Percentiles rank a stretch among this genome's conserved stretches.
These are phyloP conservation scores for Psilocybe cyanescens DNA, from an alignment of 768 basidiomycete species.

Conservation along the genomic window DNA sequence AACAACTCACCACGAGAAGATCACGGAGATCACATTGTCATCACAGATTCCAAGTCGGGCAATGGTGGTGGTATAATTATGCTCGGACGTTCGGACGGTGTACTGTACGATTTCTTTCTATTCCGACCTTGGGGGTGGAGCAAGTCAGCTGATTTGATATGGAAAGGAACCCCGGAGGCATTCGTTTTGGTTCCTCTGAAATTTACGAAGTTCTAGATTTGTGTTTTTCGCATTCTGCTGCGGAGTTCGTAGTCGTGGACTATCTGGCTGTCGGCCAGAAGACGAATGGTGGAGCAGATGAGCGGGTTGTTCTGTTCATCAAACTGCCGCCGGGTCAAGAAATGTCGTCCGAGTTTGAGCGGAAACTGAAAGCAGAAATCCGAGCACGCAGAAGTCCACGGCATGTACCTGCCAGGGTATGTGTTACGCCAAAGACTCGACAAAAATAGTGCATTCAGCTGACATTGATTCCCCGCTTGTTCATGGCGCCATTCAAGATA, in stretches of 20 bases:
- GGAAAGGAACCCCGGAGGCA: conserved; percentile 76
- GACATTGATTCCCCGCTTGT: conserved; percentile 13
- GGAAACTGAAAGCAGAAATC: conserved; percentile 63
- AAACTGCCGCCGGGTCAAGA: conserved; percentile 56
- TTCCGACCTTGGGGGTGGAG: conserved; percentile 8
- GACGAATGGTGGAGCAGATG: conserved; percentile 66
- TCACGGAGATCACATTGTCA: conserved; percentile 75
- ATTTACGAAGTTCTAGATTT: conserved; percentile 79
- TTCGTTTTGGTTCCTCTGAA: conserved; percentile 82
- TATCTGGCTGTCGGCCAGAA: conserved; percentile 74
- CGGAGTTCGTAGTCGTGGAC: conserved; percentile 52
- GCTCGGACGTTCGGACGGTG: conserved; percentile 84
- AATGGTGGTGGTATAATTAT: conserved; percentile 83
- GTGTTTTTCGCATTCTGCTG: conserved; percentile 51
- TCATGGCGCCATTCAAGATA: conserved; percentile 44
- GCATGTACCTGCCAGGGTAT: conserved; percentile 76
- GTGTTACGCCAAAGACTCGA: conserved; percentile 24
- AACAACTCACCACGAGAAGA: conserved; percentile 38
- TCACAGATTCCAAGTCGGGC: conserved; percentile 64
- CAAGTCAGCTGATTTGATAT: conserved; percentile 28
- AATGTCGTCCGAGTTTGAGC: conserved; percentile 55
- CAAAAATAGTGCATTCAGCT: background rate
- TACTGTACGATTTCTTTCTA: conserved; percentile 52
- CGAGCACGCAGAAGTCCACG: conserved; percentile 67
- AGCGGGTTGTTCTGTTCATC: conserved; percentile 77